phyloP scores from a whole-genome alignment of 2,329 filamentous ascomycete genomes.

The Trichoderma sp. region DNA sequence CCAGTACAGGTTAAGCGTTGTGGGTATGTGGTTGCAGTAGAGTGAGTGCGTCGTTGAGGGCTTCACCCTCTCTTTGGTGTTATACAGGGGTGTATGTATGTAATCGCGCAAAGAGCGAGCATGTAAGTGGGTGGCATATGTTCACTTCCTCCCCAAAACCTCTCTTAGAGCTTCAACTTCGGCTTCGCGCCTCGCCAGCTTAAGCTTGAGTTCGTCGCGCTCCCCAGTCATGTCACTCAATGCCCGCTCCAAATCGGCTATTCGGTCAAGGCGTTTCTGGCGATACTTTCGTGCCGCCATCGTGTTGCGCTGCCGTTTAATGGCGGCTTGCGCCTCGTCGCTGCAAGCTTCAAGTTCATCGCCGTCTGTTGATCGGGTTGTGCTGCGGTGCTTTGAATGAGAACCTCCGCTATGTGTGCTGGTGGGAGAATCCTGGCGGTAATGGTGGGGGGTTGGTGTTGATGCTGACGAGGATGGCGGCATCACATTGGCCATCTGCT shows the following conservation, averaged over 20 bases:
- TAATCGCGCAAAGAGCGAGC: not conserved
- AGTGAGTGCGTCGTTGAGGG: not conserved
- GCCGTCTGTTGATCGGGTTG: not conserved
- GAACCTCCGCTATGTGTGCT: conserved; percentile 19
- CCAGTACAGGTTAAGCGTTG: not conserved
- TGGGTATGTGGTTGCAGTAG: not conserved
- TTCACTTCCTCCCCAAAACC: conserved; percentile 39
- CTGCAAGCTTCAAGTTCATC: conserved; percentile 24
- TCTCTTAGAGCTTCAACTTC: conserved; percentile 60
- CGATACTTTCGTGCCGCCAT: conserved; percentile 70
- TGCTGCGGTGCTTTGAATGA: conserved; percentile 21
- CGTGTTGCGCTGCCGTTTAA: conserved; percentile 66
- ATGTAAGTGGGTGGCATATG: not conserved
- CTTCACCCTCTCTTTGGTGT: not conserved
- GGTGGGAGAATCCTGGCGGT: conserved; percentile 9
- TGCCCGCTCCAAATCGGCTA: conserved; percentile 58
- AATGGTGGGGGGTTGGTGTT: not conserved
- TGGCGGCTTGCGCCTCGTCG: conserved; percentile 27
- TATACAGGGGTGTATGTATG: not conserved
- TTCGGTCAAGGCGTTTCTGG: conserved; percentile 66
- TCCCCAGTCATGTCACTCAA: conserved; percentile 59
- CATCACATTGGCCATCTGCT: conserved; percentile 2
- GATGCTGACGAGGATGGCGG: not conserved
- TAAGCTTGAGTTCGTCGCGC: conserved; percentile 60
- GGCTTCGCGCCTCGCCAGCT: conserved; percentile 62